Evolutionary conservation across 2,329 filamentous ascomycete genomes (phyloP), one percentile per base, ranked within the genome.

Genomic region (Monosporascus sp.): DNA sequence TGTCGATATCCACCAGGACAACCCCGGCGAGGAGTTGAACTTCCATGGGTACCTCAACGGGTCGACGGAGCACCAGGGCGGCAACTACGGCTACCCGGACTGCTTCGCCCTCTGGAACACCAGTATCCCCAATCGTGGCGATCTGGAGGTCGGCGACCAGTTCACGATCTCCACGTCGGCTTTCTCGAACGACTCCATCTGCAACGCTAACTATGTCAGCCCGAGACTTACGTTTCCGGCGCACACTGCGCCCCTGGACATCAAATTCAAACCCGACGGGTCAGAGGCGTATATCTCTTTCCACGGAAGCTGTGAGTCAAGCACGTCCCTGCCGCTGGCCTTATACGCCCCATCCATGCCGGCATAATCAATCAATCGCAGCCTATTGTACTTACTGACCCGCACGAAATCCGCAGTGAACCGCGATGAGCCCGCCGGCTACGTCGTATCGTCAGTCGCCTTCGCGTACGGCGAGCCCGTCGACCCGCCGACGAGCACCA

Each of bases 21-120:
- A 90, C 60, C 87, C 87, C 0, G 87, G 77, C 22, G 87, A 90
- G 65, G 85, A 90, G 69, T 69, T 90, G 65, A 90, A 90, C 67
- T 89, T 81, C 65, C 81, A 87, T 53, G 86, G 87, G 6, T 75
- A 75, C 17, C 77, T 75, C 0, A 49, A 60, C 22, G 49, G 44
- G 22, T 54, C 44, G 67, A 62, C 62, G 31, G 63, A 66, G 17
- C 11, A 47, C 31, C 53, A 53, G 54, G 68, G 65, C 31, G 64
- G 60, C 1, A 88, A 89, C 66, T 87, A 85, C 62, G 88, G 87
- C 37, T 90, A 89, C 63, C 88, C 88, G 2, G 69, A 75, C 45
- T 90, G 87, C 71, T 87, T 82, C 60, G 75, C 86, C 1, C 73
- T 85, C 15, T 90, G 85, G 85, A 74, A 80, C 52, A 63, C 70